A percentile compares a stretch with the other conserved stretches of the same genome.
Conservation (phyloP, 129 eudicot species). For the Erigeron canadensis region DNA sequence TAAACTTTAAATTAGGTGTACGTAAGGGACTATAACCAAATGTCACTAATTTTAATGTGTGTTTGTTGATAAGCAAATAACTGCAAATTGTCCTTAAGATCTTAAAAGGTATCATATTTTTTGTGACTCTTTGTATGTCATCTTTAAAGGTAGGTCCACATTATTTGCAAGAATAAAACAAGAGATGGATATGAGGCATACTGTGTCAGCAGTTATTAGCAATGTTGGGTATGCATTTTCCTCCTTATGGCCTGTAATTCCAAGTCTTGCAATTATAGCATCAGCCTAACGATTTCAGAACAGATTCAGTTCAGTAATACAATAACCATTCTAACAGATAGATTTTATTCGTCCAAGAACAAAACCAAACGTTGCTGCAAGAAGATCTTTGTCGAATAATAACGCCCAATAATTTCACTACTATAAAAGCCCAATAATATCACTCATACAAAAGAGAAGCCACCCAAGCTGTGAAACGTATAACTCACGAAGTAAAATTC, state of each 20-base stretch:
- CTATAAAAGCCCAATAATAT: neutral
- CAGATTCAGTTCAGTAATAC: neutral
- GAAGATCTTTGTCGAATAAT: neutral
- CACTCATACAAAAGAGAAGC: no score
- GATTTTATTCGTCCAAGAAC: neutral
- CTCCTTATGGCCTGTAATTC: constrained; percentile 45
- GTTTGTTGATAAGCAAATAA: neutral
- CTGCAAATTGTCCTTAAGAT: constrained; percentile 1
- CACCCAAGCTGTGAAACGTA: neutral
- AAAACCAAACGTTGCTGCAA: neutral
- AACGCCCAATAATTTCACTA: constrained; percentile 3
- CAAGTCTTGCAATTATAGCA: constrained; percentile 72
- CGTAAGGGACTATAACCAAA: constrained; percentile 33
- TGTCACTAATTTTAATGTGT: neutral
- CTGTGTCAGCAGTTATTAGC: constrained; percentile 93
- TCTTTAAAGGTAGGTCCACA: constrained; percentile 5
- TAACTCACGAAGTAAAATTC: neutral
- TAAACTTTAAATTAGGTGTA: constrained; percentile 42
- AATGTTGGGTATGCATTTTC: constrained; percentile 59
- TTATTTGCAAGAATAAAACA: constrained; percentile 1
- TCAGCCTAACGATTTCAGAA: constrained; percentile 60
- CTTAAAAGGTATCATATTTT: neutral
- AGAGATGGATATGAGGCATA: constrained; percentile 38
- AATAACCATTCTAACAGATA: neutral
- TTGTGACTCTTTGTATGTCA: neutral